Conservation (phyloP, 2,329 filamentous ascomycete species). For the Pseudocercospora crystallina region DNA sequence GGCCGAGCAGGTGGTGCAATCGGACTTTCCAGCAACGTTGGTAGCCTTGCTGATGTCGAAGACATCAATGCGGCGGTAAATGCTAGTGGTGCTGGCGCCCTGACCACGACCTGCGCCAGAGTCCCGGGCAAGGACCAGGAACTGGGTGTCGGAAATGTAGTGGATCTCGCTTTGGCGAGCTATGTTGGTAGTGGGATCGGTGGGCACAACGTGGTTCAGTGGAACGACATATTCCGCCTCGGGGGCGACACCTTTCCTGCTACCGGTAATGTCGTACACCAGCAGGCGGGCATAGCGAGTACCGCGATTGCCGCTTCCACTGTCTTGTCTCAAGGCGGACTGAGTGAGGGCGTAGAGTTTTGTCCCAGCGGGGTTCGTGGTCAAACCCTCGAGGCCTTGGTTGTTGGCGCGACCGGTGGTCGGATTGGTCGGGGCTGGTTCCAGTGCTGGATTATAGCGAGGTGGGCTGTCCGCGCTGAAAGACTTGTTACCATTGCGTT, state of each 20-base stretch:
- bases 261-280: constrained; percentile 58
- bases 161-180: constrained; percentile 70
- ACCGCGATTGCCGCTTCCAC: constrained; percentile 55
- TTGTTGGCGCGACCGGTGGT: constrained; percentile 67
- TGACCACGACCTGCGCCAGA: constrained; percentile 60
- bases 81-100: constrained; percentile 47
- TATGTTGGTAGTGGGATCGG: constrained; percentile 54
- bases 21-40: constrained; percentile 57
- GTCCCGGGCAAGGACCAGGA: constrained; percentile 67
- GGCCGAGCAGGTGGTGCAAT: constrained; percentile 41
- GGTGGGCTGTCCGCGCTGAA: constrained; percentile 67
- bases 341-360: constrained; percentile 66
- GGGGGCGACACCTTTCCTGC: constrained; percentile 24
- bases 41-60: constrained; percentile 64
- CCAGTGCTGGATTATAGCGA: constrained; percentile 53
- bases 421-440: constrained; percentile 57
- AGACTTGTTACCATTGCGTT: constrained; percentile 59
- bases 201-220: constrained; percentile 48
- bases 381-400: constrained; percentile 72
- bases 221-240: constrained; percentile 65
- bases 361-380: constrained; percentile 61
- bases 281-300: constrained; percentile 62
- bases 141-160: constrained; percentile 62
- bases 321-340: constrained; percentile 63
- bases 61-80: constrained; percentile 69